Conservation (phyloP, 306 rosid species). For the Macrotyloma uniflorum region DNA sequence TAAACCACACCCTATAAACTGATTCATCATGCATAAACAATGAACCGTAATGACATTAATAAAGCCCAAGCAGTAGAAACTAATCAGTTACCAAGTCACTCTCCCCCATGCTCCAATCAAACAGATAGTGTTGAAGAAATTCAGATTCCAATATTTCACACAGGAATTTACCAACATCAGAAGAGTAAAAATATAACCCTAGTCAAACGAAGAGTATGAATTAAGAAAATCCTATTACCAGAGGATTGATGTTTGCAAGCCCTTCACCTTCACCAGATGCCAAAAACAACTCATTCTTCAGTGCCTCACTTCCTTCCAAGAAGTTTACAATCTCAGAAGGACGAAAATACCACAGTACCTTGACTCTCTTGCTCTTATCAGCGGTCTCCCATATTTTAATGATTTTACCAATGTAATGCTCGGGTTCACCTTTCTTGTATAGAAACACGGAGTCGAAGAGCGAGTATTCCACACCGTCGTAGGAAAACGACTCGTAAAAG, state of each 20-base stretch:
- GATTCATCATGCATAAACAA: not conserved
- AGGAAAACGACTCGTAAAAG: constrained; percentile 74
- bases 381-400: constrained; percentile 68
- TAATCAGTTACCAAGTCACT: not conserved
- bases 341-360: constrained; percentile 85
- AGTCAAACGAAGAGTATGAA: not conserved
- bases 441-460: constrained; percentile 78
- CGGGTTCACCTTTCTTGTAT: constrained; percentile 63
- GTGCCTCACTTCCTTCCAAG: constrained; percentile 45
- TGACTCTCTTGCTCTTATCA: constrained; percentile 66
- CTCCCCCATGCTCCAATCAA: not conserved
- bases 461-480: constrained; percentile 61
- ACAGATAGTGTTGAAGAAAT: not conserved
- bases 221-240: constrained; percentile 56
- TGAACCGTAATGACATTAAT: not conserved
- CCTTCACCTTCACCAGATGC: constrained; percentile 84
- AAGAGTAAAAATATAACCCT: constrained; percentile 3
- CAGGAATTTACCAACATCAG: not conserved
- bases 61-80: constrained; percentile 9
- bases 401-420: constrained; percentile 75
- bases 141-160: not conserved
- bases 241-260: constrained; percentile 68
- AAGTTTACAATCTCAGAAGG: constrained; percentile 69
- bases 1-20: not conserved
- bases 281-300: constrained; percentile 70